Evolutionary conservation across 208 protist genomes (phyloP), one percentile per base, ranked within the genome.

Genomic region (Trypanosoma platydactyli): DNA sequence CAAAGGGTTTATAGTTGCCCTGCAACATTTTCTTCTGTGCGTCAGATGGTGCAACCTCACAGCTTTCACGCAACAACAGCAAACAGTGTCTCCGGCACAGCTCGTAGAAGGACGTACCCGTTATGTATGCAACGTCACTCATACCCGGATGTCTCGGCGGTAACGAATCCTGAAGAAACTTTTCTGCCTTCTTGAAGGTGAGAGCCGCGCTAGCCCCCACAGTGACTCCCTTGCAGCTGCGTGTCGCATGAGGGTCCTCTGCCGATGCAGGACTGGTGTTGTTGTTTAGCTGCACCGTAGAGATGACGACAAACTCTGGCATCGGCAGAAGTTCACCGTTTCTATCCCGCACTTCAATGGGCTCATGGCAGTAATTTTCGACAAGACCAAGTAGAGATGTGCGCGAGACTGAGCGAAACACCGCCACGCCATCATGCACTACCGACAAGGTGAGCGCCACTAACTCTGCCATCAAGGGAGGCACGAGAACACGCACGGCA

Each of bases 221-320:
- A 59, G 86, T 67, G 25, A 95, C 57, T 27, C 74, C 59, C 12
- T 61, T 61, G 71, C 89, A 95, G 62, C 71, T 87, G 35, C 67
- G 5, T 18, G 29, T 20, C 20, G 46, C 49, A 18, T 48, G 45
- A 35, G 24, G 45, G 5, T 44, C 44, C 9, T 81, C 68, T 62
- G 53, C 38, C 51, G 58, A 12, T 61, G 5, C 49, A 49, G n/a
- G 52, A 30, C 69, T 22, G 53, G 29, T 62, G 4, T 24, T 54
- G 20, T 62, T 68, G 1, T 79, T 69, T 16, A 91, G 67, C 13
- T 70, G 54, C 56, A 71, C 71, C 15, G 64, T 77, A 15, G 84
- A 87, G 18, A 89, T 59, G 11, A 92, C 77, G 12, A 92, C 40
- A 52, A 95, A 95, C 73, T 92, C 86, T 3, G 89, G 78, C 74